Evolutionary conservation across 139 green algal species (phyloP), one percentile per base, ranked within the genome.

Genomic region (Tetratostichococcus sp.): DNA sequence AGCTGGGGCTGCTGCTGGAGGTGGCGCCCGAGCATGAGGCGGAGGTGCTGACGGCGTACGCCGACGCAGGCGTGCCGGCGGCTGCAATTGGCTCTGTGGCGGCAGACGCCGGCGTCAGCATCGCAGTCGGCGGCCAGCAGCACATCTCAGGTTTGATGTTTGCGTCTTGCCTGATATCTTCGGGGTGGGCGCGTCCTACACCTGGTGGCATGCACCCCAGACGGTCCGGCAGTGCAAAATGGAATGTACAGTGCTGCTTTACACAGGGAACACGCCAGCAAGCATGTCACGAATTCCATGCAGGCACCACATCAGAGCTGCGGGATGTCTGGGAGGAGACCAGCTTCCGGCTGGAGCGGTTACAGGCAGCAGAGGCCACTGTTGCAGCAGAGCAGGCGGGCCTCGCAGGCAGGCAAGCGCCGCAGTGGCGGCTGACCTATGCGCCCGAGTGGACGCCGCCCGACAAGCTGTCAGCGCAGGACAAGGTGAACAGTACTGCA

Each of bases 1-100:
- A 99, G 89, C 89, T 97, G 30, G 95, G 96, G 21, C 84, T 98
- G 69, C 79, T 99, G 65, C 75, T 99, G 39, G 96, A 99, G 83
- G 94, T 99, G 25, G 59, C 76, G 2, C 68, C 79, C 0, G 76
- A 75, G 14, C 65, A 92, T 2, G 87, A 85, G 50, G 75, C 80
- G 16, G 78, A 42, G 1, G 85, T 97, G 23, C 43, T 93, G 57
- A 72, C 72, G 6, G 77, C 83, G 0, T 98, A 97, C 78, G 72
- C 67, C 14, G 73, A 81, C 25, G 88, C 87, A 1, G 93, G 89
- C 62, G 86, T 98, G 33, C 58, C 80, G 1, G 87, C 76, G 28
- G 43, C 73, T 3, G 69, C 82, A 35, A 91, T 99, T 33, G 95
- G 95, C 67, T 30, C 50, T 26, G 82, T 80, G 11, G 33, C 70